phyloP scores from a whole-genome alignment of 805 yeast species.

The Yarrowia osloensis region DNA sequence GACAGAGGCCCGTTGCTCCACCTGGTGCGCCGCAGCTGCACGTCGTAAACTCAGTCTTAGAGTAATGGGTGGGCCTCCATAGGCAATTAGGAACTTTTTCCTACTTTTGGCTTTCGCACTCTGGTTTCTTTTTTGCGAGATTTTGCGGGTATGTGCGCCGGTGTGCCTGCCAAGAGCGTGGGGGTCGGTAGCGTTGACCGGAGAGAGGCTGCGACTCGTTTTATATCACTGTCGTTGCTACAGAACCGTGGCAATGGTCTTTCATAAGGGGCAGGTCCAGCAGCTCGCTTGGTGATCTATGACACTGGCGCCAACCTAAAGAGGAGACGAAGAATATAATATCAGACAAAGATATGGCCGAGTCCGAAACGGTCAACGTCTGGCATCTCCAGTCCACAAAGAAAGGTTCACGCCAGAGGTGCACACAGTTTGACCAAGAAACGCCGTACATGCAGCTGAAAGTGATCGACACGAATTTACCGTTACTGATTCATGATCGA shows the following conservation, averaged over 20 bases:
- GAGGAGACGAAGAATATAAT: neutral
- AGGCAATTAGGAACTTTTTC: neutral
- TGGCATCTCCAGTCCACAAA: neutral
- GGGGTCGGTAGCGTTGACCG: neutral
- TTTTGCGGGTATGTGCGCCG: neutral
- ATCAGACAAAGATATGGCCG: neutral
- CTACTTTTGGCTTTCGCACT: neutral
- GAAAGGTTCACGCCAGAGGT: neutral
- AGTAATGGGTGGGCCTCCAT: conserved; percentile 9
- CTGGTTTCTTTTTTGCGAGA: conserved; percentile 1
- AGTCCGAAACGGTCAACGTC: neutral
- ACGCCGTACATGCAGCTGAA: neutral
- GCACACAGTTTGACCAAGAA: neutral
- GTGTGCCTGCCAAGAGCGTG: conserved; percentile 5
- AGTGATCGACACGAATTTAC: neutral
- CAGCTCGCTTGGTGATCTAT: neutral
- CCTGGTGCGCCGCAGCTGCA: neutral
- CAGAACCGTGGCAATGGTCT: neutral
- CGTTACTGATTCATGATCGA: neutral
- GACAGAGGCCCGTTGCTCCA: neutral
- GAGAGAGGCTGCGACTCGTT: too few relatives aligned
- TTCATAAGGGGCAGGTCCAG: neutral
- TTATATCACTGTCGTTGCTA: neutral
- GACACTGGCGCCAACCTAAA: neutral
- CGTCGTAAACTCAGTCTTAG: neutral